Conservation (phyloP, 2,329 filamentous ascomycete genomes). For the Coniochaeta prunicola region DNA sequence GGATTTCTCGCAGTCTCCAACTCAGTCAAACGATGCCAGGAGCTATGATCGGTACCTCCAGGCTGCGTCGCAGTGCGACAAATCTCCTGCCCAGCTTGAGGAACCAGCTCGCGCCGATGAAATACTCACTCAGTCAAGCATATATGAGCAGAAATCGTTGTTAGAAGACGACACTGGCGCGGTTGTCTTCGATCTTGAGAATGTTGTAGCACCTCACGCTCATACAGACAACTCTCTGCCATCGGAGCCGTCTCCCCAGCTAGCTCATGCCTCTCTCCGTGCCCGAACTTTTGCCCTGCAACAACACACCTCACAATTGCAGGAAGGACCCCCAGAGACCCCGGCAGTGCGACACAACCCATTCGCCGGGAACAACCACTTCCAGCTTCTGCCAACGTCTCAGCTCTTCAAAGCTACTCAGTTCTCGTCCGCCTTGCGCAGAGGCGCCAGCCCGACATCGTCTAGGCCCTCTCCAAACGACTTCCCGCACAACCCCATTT, state of each 20-base stretch:
- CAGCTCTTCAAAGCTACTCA: slow-evolving; percentile 52
- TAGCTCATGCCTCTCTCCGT: not conserved
- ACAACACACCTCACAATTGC: slow-evolving; percentile 3
- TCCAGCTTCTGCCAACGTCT: slow-evolving; percentile 28
- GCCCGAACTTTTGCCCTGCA: not conserved
- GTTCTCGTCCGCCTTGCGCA: slow-evolving; percentile 42
- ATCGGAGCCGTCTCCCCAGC: not conserved
- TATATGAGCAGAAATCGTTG: slow-evolving; percentile 24
- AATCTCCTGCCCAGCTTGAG: not conserved
- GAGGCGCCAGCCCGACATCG: slow-evolving; percentile 43
- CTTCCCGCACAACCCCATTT: slow-evolving; percentile 34
- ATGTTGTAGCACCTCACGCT: slow-evolving; percentile 26
- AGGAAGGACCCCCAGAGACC: slow-evolving; percentile 32
- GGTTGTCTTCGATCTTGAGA: slow-evolving; percentile 35
- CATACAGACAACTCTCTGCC: slow-evolving; percentile 25
- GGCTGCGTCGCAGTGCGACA: slow-evolving; percentile 1
- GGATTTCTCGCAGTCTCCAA: slow-evolving; percentile 44
- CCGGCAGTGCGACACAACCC: slow-evolving; percentile 41
- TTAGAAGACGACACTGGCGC: slow-evolving; percentile 42
- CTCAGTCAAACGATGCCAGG: slow-evolving; percentile 48
- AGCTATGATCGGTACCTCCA: slow-evolving; percentile 42
- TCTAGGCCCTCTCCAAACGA: slow-evolving; percentile 48
- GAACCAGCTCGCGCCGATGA: not conserved
- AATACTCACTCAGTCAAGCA: slow-evolving; percentile 11
- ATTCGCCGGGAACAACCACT: slow-evolving; percentile 28